Base-by-base conservation (phyloP, 768 basidiomycete species). In the Gloeophyllum trabeum region DNA sequence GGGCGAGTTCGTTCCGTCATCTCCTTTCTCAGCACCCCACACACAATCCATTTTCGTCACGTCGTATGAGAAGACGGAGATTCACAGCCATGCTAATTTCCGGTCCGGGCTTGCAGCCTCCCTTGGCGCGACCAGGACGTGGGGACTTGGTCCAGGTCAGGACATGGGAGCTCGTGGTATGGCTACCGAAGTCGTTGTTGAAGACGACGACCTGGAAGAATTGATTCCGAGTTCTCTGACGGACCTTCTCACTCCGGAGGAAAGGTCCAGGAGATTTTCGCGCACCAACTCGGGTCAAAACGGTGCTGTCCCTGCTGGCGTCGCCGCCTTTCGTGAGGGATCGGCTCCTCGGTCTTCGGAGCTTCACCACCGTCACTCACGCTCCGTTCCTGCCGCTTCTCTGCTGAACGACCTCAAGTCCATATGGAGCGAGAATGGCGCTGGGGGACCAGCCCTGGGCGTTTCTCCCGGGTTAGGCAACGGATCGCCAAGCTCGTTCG, bases 181-280 rank as follows among this genome's bases (percentile, higher is more conserved):
- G 4, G 25, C 43, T 4, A 44, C 42, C 36, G 61, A 58, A 14
- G 72, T 70, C 14, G 60, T 62, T 25, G 74, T 73, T 0, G 79
- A 79, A 16, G 84, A 83, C 39, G 88, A 79, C 35, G 87, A 92
- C 49, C 55, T 88, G 38, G 89, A 91, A 54, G 92, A 91, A 43
- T 86, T 97, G 57, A 58, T 98, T 23, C 94, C 94, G 0, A 80
- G 85, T 42, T 87, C 82, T 3, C 64, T 98, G 37, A 88, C 79
- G 21, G 93, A 97, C 46, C 69, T 98, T 5, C 66, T 98, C 37
- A 94, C 92, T 0, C 87, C 88, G 0, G 83, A 81, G 50, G 94
- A 97, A 61, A 72, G 81, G 48, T 82, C 75, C 24, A 68, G 93
- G 24, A 67, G 91, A 35, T 80, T 89, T 73, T 85, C 82, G 23